These are phyloP conservation scores for Leishmania guyanensis DNA, from an alignment of 208 protist genomes.

Conservation along the genomic window DNA sequence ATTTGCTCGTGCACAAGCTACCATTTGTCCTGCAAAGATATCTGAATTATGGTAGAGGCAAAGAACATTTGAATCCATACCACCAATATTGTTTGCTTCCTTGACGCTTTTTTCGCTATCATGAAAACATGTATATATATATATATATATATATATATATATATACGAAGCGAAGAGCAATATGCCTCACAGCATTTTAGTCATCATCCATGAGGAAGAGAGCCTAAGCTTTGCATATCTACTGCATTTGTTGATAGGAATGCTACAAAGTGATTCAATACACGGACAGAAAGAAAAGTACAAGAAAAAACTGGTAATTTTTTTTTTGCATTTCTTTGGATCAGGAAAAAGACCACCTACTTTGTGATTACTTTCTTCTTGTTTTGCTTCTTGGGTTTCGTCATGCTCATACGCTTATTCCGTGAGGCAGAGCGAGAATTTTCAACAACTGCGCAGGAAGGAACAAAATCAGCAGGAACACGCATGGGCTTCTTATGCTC, in stretches of 20 bases:
- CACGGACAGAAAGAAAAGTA: slow-evolving; percentile 22
- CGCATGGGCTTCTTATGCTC: slow-evolving; percentile 39
- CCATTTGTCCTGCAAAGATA: background rate
- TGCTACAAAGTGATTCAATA: background rate
- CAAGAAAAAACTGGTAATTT: background rate
- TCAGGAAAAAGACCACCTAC: background rate
- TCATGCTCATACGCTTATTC: background rate
- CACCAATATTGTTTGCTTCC: background rate
- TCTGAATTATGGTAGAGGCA: background rate
- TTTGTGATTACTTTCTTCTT: slow-evolving; percentile 8
- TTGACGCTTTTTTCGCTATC: background rate
- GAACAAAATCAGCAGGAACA: slow-evolving; percentile 76
- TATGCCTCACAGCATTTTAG: background rate
- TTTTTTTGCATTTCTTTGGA: background rate
- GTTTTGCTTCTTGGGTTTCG: slow-evolving; percentile 13
- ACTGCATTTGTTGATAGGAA: background rate
- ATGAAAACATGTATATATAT: too few relatives aligned
- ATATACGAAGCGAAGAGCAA: background rate
- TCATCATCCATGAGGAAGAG: background rate
- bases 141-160: background rate
- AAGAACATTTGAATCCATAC: background rate
- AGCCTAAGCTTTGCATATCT: background rate
- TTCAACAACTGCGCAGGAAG: slow-evolving; percentile 61
- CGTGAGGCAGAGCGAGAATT: slow-evolving; percentile 1
- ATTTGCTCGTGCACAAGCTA: background rate